Conservation (phyloP, 371 early-diverging fungal species). For the Rhizopus stolonifer region DNA sequence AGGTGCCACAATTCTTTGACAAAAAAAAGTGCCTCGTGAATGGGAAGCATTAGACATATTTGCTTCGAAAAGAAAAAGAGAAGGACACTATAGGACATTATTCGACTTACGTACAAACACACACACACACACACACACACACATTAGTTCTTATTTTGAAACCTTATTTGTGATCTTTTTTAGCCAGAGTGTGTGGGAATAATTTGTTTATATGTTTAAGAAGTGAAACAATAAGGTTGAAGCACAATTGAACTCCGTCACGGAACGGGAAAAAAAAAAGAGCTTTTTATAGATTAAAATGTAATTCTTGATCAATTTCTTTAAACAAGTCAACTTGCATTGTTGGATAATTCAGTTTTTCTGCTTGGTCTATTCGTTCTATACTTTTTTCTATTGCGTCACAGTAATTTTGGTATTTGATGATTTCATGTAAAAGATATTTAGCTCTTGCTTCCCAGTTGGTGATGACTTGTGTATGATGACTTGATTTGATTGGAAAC, state of each 20-base stretch:
- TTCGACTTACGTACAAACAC: too few species aligned
- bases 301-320: conserved; percentile 39
- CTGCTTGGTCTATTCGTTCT: not conserved
- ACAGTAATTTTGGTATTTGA: conserved; percentile 83
- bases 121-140: too few species aligned
- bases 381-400: conserved; percentile 63
- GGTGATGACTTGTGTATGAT: conserved; percentile 61
- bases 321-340: conserved; percentile 30
- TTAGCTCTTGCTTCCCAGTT: conserved; percentile 87
- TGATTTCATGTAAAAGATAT: conserved; percentile 78
- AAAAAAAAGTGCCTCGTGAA: too few species aligned
- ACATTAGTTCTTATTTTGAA: too few species aligned
- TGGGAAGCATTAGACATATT: too few species aligned
- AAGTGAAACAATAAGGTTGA: not conserved
- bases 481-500: conserved; percentile 56
- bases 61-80: too few species aligned
- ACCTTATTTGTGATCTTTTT: too few species aligned
- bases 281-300: conserved; percentile 10
- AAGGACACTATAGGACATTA: too few species aligned
- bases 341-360: conserved; percentile 17
- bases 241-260: not conserved
- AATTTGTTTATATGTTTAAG: too few species aligned
- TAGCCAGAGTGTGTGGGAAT: too few species aligned
- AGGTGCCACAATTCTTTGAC: not conserved
- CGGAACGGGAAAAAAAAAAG: too few species aligned